phyloP scores from a whole-genome alignment of 768 basidiomycete species.

The Butyriboletus loyo region DNA sequence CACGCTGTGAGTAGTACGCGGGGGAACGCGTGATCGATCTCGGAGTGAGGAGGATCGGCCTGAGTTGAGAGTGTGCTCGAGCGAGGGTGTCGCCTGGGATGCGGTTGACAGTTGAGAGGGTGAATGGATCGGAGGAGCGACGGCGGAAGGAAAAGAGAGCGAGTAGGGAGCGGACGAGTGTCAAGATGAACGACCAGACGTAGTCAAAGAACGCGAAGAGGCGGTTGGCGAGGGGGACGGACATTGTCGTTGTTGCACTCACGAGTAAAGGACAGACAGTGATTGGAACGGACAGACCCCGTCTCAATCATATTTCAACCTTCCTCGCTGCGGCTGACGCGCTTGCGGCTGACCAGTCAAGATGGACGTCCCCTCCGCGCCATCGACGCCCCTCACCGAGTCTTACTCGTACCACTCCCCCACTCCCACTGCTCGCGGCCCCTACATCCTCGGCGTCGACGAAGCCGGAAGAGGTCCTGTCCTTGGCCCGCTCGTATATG shows the following conservation, averaged over 20 bases:
- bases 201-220: conserved; percentile 16
- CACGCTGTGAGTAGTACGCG: not conserved
- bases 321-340: conserved; percentile 4
- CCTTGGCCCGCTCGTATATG: conserved; percentile 93
- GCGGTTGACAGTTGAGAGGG: conserved; percentile 5
- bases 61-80: conserved; percentile 13
- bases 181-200: conserved; percentile 25
- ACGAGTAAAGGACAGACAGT: not conserved
- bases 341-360: conserved; percentile 6
- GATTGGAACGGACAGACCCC: not conserved
- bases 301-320: conserved; percentile 2
- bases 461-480: conserved; percentile 97
- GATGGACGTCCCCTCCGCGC: conserved; percentile 50
- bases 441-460: conserved; percentile 97
- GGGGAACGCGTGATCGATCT: conserved; percentile 2
- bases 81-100: conserved; percentile 7
- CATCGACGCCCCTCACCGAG: conserved; percentile 53
- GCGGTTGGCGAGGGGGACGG: conserved; percentile 1
- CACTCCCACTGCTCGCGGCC: conserved; percentile 63
- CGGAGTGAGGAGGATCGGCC: conserved; percentile 21
- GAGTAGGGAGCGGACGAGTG: conserved; percentile 28
- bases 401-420: conserved; percentile 82
- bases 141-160: conserved; percentile 17
- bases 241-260: conserved; percentile 10
- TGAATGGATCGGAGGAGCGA: conserved; percentile 8